Evolutionary conservation across 169 alveolate genomes (phyloP), one percentile per base, ranked within the genome.

Genomic region (Blepharisma undulans): DNA sequence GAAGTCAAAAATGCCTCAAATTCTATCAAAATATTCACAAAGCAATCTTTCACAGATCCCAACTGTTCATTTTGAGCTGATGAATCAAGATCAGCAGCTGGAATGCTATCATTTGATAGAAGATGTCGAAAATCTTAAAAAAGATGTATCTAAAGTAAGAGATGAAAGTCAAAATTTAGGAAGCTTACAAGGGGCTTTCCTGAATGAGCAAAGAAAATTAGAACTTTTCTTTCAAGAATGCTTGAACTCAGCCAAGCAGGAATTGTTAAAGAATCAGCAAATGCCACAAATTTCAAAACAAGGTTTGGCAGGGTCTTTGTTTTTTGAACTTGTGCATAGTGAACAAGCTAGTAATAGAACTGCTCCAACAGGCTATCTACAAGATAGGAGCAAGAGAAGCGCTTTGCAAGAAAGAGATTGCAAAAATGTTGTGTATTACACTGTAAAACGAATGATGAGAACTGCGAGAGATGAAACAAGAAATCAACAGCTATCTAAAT

Each of bases 211-310:
- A 27, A 86, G 72, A 71, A 86, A 60, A 66, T 16, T 86, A 22
- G 90, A 86, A 86, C 84, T 61, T 29, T 86, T 86, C n/a, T 86
- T 86, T 27, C 82, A 72, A 21, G 80, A 60, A 22, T 86, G 90
- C 72, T 72, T 60, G 25, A 19, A 2, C n/a, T 18, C 72, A 19
- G 90, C 90, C 25, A 72, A 86, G 30, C 48, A 66, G 29, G 72
- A 86, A 86, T 84, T 86, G 10, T n/a, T 86, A 25, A 27, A 86
- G 36, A 72, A 29, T 82, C 82, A 86, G n/a, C 80, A 72, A 25
- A 60, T 86, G 34, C 80, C 89, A 3, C 89, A 66, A 71, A 66
- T 72, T 19, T 21, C 25, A 25, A 60, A 86, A 60, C 25, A 72
- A 86, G 90, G 90, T 8, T 27, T 86, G 0, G 82, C 84, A 30